Evolutionary conservation across 108 stramenopile genomes (phyloP).

Genomic region (Epipyxis sp.): DNA sequence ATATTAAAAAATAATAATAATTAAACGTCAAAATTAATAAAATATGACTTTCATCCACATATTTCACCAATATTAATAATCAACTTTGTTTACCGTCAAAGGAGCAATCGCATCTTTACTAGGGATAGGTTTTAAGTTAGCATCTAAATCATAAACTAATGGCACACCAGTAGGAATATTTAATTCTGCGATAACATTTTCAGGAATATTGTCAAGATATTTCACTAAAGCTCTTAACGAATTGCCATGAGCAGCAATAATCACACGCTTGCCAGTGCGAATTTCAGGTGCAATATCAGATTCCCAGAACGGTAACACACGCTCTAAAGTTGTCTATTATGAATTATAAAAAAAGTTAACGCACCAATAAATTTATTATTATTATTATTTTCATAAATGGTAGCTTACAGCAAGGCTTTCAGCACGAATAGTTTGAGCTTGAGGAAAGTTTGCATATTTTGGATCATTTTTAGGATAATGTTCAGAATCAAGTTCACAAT

Average conservation of each 20-base stretch:
- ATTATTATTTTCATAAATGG: neutral
- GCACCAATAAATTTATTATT: neutral
- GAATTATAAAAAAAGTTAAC: neutral
- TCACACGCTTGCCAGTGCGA: conserved; percentile 80
- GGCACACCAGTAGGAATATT: conserved; percentile 93
- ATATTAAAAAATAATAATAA: neutral
- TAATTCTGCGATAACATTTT: conserved; percentile 81
- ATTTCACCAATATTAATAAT: no score
- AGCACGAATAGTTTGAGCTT: conserved; percentile 47
- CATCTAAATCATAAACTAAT: conserved; percentile 81
- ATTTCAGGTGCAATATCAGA: conserved; percentile 75
- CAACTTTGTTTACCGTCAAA: conserved; percentile 45
- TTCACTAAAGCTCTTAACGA: conserved; percentile 96
- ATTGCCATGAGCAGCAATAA: conserved; percentile 98
- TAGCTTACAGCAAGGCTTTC: conserved; percentile 48
- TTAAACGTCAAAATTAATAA: neutral
- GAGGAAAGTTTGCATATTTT: conserved; percentile 66
- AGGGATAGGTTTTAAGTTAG: conserved; percentile 75
- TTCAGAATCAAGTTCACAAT: conserved; percentile 69
- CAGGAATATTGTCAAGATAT: conserved; percentile 90
- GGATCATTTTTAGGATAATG: conserved; percentile 81
- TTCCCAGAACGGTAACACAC: conserved; percentile 90
- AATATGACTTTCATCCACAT: neutral
- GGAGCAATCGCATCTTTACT: conserved; percentile 78
- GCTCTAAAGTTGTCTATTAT: conserved; percentile 71